phyloP scores from a whole-genome alignment of 2,329 filamentous ascomycete species.

The Cytospora piceae region DNA sequence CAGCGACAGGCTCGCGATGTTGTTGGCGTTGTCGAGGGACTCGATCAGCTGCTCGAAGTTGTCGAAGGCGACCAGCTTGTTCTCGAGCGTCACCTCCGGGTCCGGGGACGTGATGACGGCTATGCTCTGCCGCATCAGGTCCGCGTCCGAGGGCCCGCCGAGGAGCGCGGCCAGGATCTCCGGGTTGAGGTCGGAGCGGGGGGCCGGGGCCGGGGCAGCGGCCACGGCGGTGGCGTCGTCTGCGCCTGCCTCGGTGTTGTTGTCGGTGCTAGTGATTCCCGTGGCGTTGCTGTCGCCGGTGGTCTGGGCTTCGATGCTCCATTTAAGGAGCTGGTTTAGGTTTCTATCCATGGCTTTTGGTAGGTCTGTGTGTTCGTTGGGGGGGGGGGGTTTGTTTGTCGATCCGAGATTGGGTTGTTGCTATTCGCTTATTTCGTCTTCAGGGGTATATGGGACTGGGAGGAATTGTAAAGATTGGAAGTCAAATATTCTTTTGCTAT shows the following conservation, averaged over 20 bases:
- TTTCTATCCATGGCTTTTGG: slow-evolving; percentile 39
- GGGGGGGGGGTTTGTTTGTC: background rate
- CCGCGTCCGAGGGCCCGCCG: slow-evolving; percentile 85
- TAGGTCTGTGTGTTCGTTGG: background rate
- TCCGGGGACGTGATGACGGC: slow-evolving; percentile 67
- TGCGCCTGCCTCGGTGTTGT: slow-evolving; percentile 18
- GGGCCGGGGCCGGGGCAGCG: slow-evolving; percentile 35
- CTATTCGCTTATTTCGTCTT: background rate
- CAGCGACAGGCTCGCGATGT: slow-evolving; percentile 75
- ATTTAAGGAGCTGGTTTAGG: slow-evolving; percentile 44
- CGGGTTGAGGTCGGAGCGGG: slow-evolving; percentile 59
- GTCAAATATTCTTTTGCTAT: background rate
- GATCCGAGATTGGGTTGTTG: slow-evolving; percentile 14
- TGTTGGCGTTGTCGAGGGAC: slow-evolving; percentile 95
- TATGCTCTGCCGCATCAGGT: slow-evolving; percentile 89
- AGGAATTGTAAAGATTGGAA: slow-evolving; percentile 3
- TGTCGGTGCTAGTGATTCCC: slow-evolving; percentile 19
- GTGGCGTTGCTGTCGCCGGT: slow-evolving; percentile 8
- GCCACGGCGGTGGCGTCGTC: slow-evolving; percentile 24
- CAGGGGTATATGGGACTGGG: slow-evolving; percentile 10
- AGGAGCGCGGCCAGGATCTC: slow-evolving; percentile 75
- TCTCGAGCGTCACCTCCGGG: slow-evolving; percentile 68
- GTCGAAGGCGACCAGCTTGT: slow-evolving; percentile 85
- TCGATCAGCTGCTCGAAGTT: slow-evolving; percentile 95
- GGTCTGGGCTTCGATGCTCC: slow-evolving; percentile 40